Conservation (phyloP, 176 grass and related monocot genomes). For the Oryza coarctata region DNA sequence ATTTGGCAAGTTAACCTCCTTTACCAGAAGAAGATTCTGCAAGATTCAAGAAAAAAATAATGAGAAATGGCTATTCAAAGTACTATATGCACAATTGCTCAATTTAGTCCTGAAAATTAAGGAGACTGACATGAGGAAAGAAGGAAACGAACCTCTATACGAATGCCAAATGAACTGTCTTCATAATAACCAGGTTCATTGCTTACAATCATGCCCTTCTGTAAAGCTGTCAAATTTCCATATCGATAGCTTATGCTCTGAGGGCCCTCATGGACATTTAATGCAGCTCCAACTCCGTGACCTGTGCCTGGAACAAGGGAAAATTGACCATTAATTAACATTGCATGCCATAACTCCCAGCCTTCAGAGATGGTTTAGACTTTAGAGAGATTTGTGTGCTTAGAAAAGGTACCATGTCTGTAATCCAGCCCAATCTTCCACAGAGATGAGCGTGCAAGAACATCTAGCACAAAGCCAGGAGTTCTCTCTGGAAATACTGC, state of each 20-base stretch:
- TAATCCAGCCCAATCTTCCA: conserved; percentile 99
- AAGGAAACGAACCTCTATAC: conserved; percentile 73
- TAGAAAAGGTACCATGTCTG: conserved; percentile 67
- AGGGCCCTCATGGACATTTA: conserved; percentile 95
- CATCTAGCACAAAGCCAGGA: conserved; percentile 93
- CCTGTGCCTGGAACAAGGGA: conserved; percentile 75
- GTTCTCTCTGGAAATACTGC: conserved; percentile 88
- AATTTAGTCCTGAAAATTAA: not conserved
- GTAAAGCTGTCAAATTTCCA: conserved; percentile 85
- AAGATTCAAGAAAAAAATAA: conserved; percentile 29
- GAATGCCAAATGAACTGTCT: conserved; percentile 93
- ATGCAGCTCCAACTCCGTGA: conserved; percentile 95
- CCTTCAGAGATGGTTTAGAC: not conserved
- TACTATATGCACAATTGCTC: not conserved
- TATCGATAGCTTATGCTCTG: conserved; percentile 96
- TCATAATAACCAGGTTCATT: conserved; percentile 98
- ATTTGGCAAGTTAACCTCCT: conserved; percentile 74
- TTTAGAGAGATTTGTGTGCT: not conserved
- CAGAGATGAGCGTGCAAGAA: conserved; percentile 85
- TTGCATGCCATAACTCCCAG: not conserved
- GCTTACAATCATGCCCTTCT: conserved; percentile 97
- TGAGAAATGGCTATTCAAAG: not conserved
- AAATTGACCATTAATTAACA: conserved; percentile 35
- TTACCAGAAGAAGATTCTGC: conserved; percentile 90
- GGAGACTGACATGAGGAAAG: not conserved